phyloP scores from a whole-genome alignment of 1,284 basidiomycete species.

The Ganoderma sinense region DNA sequence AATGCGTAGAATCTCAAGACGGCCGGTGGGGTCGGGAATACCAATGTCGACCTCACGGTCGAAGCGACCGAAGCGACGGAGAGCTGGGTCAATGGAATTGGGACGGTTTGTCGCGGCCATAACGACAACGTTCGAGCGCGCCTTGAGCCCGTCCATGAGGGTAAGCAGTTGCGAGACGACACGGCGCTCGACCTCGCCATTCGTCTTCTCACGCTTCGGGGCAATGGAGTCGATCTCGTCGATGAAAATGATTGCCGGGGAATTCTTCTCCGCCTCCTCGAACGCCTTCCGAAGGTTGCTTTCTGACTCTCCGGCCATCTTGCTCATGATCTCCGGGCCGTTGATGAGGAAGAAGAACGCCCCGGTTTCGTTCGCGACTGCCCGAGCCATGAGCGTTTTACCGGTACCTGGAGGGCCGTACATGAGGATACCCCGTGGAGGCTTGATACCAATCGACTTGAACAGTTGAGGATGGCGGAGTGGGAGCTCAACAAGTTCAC shows the following conservation, averaged over 20 bases:
- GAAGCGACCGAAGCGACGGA: constrained; percentile 98
- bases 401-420: constrained; percentile 97
- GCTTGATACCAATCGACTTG: constrained; percentile 99
- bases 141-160: constrained; percentile 98
- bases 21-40: constrained; percentile 98
- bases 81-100: constrained; percentile 98
- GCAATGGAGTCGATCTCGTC: constrained; percentile 99
- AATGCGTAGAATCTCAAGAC: constrained; percentile 97
- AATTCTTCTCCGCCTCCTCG: constrained; percentile 99
- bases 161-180: constrained; percentile 98
- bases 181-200: constrained; percentile 98
- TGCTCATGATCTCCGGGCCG: constrained; percentile 99
- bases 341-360: constrained; percentile 99
- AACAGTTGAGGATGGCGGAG: constrained; percentile 98
- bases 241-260: constrained; percentile 99
- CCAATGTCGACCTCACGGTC: constrained; percentile 99
- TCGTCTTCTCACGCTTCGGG: constrained; percentile 99
- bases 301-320: constrained; percentile 99
- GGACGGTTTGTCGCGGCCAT: constrained; percentile 99
- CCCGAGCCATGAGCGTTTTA: constrained; percentile 98
- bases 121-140: constrained; percentile 98
- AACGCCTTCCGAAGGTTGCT: constrained; percentile 98
- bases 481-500: constrained; percentile 98
- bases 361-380: constrained; percentile 99
- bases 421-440: constrained; percentile 97